Percentiles rank a stretch among this genome's conserved stretches.
Conservation (phyloP, 805 yeast species). For the Limtongozyma cylindracea region DNA sequence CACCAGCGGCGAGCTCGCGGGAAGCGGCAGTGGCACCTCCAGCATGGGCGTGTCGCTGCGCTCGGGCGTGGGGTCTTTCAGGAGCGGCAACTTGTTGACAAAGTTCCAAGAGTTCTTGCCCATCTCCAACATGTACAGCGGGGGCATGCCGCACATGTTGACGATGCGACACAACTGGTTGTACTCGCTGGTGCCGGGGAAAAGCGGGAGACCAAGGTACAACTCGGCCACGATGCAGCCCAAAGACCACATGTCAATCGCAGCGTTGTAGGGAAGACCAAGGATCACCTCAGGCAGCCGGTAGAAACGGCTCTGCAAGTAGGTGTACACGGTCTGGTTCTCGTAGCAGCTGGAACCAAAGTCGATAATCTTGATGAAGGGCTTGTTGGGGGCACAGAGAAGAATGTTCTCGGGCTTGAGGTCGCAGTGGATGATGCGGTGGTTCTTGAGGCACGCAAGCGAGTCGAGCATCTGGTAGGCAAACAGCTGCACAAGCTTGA, state of each 20-base stretch:
- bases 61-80: constrained; percentile 4
- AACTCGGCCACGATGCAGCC: constrained; percentile 86
- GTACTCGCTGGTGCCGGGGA: constrained; percentile 88
- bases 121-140: constrained; percentile 90
- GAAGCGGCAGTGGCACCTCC: no score
- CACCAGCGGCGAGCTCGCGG: no score
- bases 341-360: constrained; percentile 93
- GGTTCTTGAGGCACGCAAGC: constrained; percentile 52
- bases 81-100: constrained; percentile 19
- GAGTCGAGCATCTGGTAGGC: constrained; percentile 67
- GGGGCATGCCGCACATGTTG: constrained; percentile 69
- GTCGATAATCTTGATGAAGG: constrained; percentile 80
- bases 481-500: constrained; percentile 53
- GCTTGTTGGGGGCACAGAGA: constrained; percentile 53
- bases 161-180: constrained; percentile 70
- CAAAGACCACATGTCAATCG: constrained; percentile 94
- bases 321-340: constrained; percentile 68
- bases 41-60: no score
- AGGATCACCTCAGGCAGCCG: constrained; percentile 86
- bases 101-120: constrained; percentile 65
- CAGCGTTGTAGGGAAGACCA: constrained; percentile 77
- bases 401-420: constrained; percentile 89
- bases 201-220: constrained; percentile 74
- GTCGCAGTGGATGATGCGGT: constrained; percentile 85
- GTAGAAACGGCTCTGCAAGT: constrained; percentile 81